Evolutionary conservation across 1,284 basidiomycete species (phyloP).

Genomic region (Dichomitus squalens): DNA sequence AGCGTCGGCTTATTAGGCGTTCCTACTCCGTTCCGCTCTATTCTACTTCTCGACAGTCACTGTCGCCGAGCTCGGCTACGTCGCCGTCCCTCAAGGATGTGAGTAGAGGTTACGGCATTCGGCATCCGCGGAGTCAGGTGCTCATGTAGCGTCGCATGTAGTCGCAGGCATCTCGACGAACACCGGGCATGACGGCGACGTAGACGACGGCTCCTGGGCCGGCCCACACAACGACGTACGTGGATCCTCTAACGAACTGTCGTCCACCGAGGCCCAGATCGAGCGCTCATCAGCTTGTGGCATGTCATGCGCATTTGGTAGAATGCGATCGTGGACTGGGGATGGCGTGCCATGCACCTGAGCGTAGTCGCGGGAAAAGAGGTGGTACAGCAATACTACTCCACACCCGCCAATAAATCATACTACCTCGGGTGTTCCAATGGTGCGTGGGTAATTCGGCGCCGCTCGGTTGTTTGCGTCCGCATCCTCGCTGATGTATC

Average conservation of each 20-base stretch:
- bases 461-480: too few relatives aligned
- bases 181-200: conserved; percentile 27
- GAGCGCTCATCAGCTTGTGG: too few relatives aligned
- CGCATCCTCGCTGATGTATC: too few relatives aligned
- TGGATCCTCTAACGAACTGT: too few relatives aligned
- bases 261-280: too few relatives aligned
- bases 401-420: conserved; percentile 23
- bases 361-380: conserved; percentile 31
- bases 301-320: conserved; percentile 5
- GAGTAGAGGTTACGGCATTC: conserved; percentile 5
- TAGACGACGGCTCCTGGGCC: conserved; percentile 28
- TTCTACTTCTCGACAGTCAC: conserved; percentile 17
- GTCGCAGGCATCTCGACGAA: conserved; percentile 33
- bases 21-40: background rate
- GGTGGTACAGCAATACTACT: conserved; percentile 31
- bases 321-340: conserved; percentile 35
- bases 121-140: background rate
- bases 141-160: conserved; percentile 2
- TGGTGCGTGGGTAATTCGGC: conserved; percentile 23
- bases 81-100: conserved; percentile 32
- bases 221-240: conserved; percentile 31
- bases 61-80: conserved; percentile 30
- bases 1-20: background rate
- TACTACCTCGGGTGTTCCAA: conserved; percentile 36
- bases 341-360: conserved; percentile 32